Percentiles rank a stretch among this genome's conserved stretches.
These are phyloP conservation scores for Trichoderma lentiforme DNA, from an alignment of 2,329 filamentous ascomycete species.

Conservation along the genomic window DNA sequence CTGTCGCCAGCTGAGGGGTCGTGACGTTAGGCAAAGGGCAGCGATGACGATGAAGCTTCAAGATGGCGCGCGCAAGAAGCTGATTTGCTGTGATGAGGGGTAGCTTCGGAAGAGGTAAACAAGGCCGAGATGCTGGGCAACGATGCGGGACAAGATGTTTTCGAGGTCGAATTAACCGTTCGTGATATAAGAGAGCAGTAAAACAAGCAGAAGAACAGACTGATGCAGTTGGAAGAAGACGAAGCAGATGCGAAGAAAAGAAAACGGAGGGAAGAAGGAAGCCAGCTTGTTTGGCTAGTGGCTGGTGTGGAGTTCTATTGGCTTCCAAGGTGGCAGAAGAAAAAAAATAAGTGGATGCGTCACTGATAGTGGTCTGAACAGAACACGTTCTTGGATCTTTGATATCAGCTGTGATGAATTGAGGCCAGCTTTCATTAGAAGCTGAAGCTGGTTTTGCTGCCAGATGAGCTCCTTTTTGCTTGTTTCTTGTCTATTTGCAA, in stretches of 20 bases:
- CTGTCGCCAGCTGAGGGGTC: conserved; percentile 14
- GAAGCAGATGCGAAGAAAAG: background rate
- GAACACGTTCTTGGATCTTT: background rate
- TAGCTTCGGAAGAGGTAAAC: background rate
- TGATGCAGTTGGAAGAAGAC: background rate
- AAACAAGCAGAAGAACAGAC: background rate
- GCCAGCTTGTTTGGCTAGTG: background rate
- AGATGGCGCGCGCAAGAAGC: background rate
- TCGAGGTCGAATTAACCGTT: background rate
- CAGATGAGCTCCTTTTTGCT: background rate
- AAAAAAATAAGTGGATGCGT: conserved; percentile 15
- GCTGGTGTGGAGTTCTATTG: conserved; percentile 16
- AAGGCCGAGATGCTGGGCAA: background rate
- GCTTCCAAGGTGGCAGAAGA: background rate
- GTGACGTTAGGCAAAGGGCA: conserved; percentile 1
- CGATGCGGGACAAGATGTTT: background rate
- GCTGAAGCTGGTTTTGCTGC: background rate
- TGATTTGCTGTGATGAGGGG: background rate
- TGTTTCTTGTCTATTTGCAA: background rate
- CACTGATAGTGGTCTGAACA: background rate
- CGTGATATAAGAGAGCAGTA: background rate
- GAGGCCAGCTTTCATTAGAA: conserved; percentile 17
- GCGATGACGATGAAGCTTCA: conserved; percentile 5
- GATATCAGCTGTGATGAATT: background rate
- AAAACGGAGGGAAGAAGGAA: background rate